Conservation (phyloP, 2,329 filamentous ascomycete species). For the Venturia asperata region DNA sequence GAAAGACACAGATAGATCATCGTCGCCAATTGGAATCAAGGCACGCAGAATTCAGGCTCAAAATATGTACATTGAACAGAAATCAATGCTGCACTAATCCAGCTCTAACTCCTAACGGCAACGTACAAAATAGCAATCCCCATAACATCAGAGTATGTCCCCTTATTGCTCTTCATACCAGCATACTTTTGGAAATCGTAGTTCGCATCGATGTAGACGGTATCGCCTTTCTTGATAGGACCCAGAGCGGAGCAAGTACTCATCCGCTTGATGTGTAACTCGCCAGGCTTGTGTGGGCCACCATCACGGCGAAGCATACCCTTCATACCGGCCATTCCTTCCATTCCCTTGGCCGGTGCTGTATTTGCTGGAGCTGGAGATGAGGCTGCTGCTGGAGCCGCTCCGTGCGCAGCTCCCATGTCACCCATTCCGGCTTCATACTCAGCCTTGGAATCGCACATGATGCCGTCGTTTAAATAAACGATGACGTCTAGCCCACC, state of each 20-base stretch:
- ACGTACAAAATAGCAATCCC: slow-evolving; percentile 16
- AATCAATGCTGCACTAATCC: neutral
- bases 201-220: slow-evolving; percentile 14
- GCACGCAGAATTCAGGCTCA: neutral
- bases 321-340: slow-evolving; percentile 11
- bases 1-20: too few relatives aligned
- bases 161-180: slow-evolving; percentile 6
- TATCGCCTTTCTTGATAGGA: slow-evolving; percentile 18
- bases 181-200: slow-evolving; percentile 17
- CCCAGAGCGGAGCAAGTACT: slow-evolving; percentile 11
- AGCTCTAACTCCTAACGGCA: neutral
- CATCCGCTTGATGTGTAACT: slow-evolving; percentile 16
- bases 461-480: slow-evolving; percentile 3
- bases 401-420: neutral
- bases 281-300: slow-evolving; percentile 3
- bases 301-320: slow-evolving; percentile 3
- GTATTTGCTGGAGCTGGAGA: neutral
- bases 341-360: neutral
- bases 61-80: slow-evolving; percentile 2
- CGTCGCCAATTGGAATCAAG: too few relatives aligned
- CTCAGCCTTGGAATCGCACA: slow-evolving; percentile 16
- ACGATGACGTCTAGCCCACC: slow-evolving; percentile 15
- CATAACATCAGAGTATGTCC: slow-evolving; percentile 11
- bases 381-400: too few relatives aligned
- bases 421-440: slow-evolving; percentile 17